Conservation (phyloP, 768 basidiomycete species). For the Lactarius hengduanensis region DNA sequence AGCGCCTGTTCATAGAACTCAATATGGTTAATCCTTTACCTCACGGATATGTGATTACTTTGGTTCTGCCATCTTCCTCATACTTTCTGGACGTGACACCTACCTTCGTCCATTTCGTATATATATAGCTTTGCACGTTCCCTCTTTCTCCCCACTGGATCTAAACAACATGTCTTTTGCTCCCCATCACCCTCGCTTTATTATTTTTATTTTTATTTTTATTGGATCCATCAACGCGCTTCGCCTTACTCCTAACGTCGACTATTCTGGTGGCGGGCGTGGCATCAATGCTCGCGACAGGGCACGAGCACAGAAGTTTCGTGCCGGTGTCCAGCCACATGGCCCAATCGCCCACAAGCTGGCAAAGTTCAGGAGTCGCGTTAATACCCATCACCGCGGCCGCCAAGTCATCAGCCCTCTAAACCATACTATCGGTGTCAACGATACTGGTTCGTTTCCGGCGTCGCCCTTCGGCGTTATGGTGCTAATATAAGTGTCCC, state of each 20-base stretch:
- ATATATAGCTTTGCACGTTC: constrained; percentile 17
- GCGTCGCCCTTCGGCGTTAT: background rate
- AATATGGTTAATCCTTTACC: background rate
- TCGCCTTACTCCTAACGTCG: constrained; percentile 48
- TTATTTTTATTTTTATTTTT: constrained; percentile 20
- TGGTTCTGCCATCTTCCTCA: background rate
- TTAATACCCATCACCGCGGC: constrained; percentile 29
- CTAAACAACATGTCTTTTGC: constrained; percentile 37
- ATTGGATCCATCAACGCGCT: constrained; percentile 28
- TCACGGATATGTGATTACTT: background rate
- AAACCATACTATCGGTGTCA: constrained; percentile 50
- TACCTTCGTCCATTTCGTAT: background rate
- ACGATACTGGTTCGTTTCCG: constrained; percentile 45
- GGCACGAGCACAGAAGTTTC: constrained; percentile 53
- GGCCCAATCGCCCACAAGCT: constrained; percentile 43
- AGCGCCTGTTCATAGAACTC: background rate
- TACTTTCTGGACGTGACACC: background rate
- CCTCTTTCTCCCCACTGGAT: background rate
- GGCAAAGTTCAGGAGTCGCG: constrained; percentile 32
- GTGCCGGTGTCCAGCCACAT: constrained; percentile 53
- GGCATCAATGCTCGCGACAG: constrained; percentile 53
- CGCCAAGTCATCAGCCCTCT: constrained; percentile 4
- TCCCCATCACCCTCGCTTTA: constrained; percentile 44
- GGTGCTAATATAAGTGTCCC: constrained; percentile 5
- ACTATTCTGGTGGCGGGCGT: constrained; percentile 41